Base-by-base conservation (phyloP, 495 filamentous ascomycete species). In the Penicillium mononematosum region DNA sequence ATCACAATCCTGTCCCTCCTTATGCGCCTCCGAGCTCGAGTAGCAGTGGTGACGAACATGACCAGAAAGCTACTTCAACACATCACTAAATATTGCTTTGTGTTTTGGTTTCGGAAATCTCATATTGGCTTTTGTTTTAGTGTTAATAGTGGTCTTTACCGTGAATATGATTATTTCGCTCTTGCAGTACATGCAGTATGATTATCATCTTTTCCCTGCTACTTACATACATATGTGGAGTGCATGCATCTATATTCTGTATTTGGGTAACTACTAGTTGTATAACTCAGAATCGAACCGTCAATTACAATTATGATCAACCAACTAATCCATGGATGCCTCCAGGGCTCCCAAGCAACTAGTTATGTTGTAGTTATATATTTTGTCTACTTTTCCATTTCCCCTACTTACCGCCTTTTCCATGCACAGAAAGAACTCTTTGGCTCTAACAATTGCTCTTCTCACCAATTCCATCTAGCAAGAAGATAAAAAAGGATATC, bases 1-100 rank as follows among this genome's bases (percentile, higher is more conserved):
- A 69, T 20, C 59, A 64, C 32, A 62, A 58, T 20, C 57, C 66
- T 9, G 61, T 67, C 11, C 66, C 66, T 17, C 66, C 66, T 12
- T 69, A 69, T 50, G 64, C 65, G 34, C 55, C 59, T 10, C 47
- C 55, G 19, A 58, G 61, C 36, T 69, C 65, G 5, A 61, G 67
- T 44, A 65, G 58, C 48, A 66, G 58, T 46, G 57, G 56, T 38
- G 48, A 20, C 22, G 58, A 63, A 31, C 58, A 58, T 31, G 58
- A 58, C 36, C 22, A 43, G 2, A 56, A 56, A 39, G 48, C 34
- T 5, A 60, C 51, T 25, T 43, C 61, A 46, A 58, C 47, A 42
- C 55, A 64, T n/a, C 45, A 43, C 38, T 60, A 17, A 55, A 49
- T 31, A 29, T 38, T 49, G 19, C 49, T 49, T 52, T 53, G 16